phyloP scores from a whole-genome alignment of 75 land plant species.

The Pinus albicaulis region DNA sequence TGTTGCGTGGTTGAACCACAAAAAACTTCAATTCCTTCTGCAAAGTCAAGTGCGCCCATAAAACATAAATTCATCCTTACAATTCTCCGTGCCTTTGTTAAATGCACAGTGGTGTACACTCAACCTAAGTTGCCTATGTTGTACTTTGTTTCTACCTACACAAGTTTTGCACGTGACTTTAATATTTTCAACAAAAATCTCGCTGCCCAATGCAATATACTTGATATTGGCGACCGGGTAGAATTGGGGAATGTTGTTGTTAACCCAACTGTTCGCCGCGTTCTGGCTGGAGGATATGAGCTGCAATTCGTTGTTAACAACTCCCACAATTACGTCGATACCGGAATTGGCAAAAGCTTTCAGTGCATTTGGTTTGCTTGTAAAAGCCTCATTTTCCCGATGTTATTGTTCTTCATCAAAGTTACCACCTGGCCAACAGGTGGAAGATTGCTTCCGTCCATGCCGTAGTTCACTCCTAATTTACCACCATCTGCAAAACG shows the following conservation, averaged over 20 bases:
- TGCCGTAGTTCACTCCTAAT: conserved; percentile 36
- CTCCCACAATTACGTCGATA: conserved; percentile 16
- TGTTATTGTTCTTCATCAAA: conserved; percentile 13
- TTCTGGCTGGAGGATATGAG: conserved; percentile 15
- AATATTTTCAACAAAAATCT: too few species aligned
- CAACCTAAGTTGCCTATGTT: too few species aligned
- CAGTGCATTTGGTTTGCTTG: not conserved
- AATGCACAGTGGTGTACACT: too few species aligned
- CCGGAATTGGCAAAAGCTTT: conserved; percentile 14
- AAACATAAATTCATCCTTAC: too few species aligned
- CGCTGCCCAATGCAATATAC: conserved; percentile 26
- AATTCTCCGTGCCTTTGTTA: too few species aligned
- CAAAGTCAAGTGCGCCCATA: conserved; percentile 17
- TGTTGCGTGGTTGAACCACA: too few species aligned
- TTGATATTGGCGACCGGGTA: conserved; percentile 15
- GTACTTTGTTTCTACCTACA: too few species aligned
- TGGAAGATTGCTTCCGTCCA: conserved; percentile 21
- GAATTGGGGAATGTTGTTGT: conserved; percentile 16
- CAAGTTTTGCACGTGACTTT: too few species aligned
- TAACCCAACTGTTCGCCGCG: conserved; percentile 36
- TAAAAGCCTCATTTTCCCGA: not conserved
- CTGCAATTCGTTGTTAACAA: conserved; percentile 26
- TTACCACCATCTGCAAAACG: conserved; percentile 17
- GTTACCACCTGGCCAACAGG: conserved; percentile 13
- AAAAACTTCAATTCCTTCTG: too few species aligned